Evolutionary conservation across 495 filamentous ascomycete species (phyloP).

Genomic region (Neurospora terricola): DNA sequence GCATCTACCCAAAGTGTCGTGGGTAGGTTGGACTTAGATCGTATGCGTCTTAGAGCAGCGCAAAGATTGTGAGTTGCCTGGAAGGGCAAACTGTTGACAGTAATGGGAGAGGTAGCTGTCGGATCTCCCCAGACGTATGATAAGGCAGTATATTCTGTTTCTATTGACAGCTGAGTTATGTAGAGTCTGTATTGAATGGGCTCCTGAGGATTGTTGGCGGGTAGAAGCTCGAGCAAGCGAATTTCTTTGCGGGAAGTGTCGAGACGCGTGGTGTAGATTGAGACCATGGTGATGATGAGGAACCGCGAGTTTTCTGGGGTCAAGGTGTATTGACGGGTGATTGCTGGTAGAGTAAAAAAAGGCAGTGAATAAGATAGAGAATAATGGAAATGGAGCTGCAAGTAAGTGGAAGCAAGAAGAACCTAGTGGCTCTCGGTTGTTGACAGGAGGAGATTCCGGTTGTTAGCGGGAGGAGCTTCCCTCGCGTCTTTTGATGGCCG

Average conservation of each 20-base stretch:
- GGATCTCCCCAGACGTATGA: background rate
- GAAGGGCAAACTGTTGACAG: background rate
- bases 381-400: background rate
- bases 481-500: background rate
- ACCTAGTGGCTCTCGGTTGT: background rate
- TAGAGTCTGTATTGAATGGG: background rate
- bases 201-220: background rate
- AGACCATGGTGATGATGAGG: background rate
- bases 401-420: background rate
- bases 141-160: background rate
- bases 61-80: background rate
- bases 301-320: background rate
- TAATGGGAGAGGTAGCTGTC: background rate
- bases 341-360: background rate
- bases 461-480: background rate
- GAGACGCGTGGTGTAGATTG: background rate
- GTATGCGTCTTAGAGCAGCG: background rate
- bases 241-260: background rate
- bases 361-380: background rate
- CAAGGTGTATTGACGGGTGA: background rate
- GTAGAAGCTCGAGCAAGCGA: background rate
- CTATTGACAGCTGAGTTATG: background rate
- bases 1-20: background rate
- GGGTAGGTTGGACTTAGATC: background rate
- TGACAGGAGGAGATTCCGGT: background rate